These are phyloP conservation scores for Myrmaecium sp. DNA, from an alignment of 2,329 filamentous ascomycete genomes.

Conservation along the genomic window DNA sequence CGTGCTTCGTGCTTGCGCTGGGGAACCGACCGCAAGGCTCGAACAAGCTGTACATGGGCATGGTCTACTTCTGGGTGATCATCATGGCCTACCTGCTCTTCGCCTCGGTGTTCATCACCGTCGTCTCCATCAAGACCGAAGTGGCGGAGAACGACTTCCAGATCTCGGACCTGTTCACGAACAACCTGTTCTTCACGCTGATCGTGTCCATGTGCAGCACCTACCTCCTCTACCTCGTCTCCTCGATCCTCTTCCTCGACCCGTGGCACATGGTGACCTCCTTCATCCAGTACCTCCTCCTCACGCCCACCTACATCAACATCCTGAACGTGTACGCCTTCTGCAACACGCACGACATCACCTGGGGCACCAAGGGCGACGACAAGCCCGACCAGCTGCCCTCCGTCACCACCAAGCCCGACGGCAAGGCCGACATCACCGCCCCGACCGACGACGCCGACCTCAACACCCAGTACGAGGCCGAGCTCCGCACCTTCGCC, in stretches of 20 bases:
- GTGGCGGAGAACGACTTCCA: slow-evolving; percentile 46
- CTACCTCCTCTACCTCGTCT: slow-evolving; percentile 81
- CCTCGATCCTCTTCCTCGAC: slow-evolving; percentile 87
- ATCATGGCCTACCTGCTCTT: slow-evolving; percentile 93
- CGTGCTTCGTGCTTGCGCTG: slow-evolving; percentile 86
- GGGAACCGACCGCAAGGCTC: slow-evolving; percentile 91
- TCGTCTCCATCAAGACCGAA: slow-evolving; percentile 64
- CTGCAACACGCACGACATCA: slow-evolving; percentile 95
- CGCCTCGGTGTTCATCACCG: slow-evolving; percentile 85
- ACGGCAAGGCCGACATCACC: slow-evolving; percentile 82
- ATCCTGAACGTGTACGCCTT: slow-evolving; percentile 98
- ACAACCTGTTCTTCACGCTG: slow-evolving; percentile 79
- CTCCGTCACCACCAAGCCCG: slow-evolving; percentile 76
- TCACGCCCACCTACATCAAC: slow-evolving; percentile 95
- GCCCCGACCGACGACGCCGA: slow-evolving; percentile 83
- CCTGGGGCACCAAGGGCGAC: slow-evolving; percentile 96
- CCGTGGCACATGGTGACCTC: slow-evolving; percentile 98
- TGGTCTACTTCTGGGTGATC: slow-evolving; percentile 95
- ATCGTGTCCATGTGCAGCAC: slow-evolving; percentile 87
- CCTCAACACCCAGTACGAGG: slow-evolving; percentile 86
- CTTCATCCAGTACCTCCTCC: slow-evolving; percentile 82
- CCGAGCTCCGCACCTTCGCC: slow-evolving; percentile 58
- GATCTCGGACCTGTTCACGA: slow-evolving; percentile 60
- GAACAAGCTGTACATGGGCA: slow-evolving; percentile 83
- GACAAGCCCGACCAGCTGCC: slow-evolving; percentile 87